Evolutionary conservation across 305 asterid genomes (phyloP).

Genomic region (Fraxinus greggii): DNA sequence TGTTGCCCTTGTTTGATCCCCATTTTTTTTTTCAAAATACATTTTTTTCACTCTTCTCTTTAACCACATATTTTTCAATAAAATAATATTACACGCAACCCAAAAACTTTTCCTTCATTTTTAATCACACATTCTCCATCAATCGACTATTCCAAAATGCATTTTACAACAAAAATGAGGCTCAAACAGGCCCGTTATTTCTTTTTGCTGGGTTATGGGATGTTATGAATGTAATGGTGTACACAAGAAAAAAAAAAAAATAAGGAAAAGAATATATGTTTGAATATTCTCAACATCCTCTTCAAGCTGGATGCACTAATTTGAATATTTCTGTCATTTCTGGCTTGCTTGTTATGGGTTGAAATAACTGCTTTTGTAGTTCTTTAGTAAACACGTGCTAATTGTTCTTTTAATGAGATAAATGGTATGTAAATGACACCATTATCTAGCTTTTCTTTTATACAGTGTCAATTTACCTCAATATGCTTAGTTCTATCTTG

Average conservation of each 20-base stretch:
- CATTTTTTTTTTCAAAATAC: no score
- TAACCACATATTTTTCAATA: no score
- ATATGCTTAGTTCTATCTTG: background rate
- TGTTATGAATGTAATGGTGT: background rate
- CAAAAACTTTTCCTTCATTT: no score
- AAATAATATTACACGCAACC: no score
- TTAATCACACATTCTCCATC: no score
- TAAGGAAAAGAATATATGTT: background rate
- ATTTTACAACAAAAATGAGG: no score
- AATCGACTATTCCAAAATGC: no score
- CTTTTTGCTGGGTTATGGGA: background rate
- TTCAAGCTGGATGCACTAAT: background rate
- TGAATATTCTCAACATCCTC: background rate
- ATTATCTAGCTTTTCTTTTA: background rate
- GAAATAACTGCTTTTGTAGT: background rate
- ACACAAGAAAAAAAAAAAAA: background rate
- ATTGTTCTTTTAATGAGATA: background rate
- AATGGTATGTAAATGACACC: background rate
- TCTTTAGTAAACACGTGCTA: background rate
- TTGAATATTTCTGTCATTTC: background rate
- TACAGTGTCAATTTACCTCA: background rate
- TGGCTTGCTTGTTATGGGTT: background rate
- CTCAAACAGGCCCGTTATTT: background rate
- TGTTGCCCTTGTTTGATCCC: no score
- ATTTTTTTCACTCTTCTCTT: no score